phyloP scores from a whole-genome alignment of 2,329 filamentous ascomycete genomes.

The Ramularia endophylla region DNA sequence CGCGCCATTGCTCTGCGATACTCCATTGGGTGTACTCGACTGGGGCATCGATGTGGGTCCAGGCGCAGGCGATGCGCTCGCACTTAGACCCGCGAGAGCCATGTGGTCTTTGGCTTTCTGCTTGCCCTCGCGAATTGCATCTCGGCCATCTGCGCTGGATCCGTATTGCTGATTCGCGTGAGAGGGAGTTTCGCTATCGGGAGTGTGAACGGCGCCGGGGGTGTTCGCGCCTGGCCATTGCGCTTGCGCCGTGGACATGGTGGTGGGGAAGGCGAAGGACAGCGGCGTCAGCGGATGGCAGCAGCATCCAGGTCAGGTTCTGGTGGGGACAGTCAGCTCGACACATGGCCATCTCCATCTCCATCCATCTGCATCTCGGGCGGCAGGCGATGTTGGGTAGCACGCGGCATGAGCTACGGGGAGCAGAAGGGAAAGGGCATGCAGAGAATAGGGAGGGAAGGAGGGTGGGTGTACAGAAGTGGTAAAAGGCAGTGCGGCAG shows the following conservation, averaged over 20 bases:
- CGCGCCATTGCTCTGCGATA: constrained; percentile 41
- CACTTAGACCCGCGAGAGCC: constrained; percentile 45
- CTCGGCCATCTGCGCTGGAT: constrained; percentile 26
- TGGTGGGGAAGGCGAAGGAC: constrained; percentile 3
- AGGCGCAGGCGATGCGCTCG: constrained; percentile 30
- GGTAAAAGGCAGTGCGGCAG: no score
- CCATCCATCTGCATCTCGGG: no score
- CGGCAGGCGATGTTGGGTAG: no score
- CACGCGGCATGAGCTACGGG: no score
- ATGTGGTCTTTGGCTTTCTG: constrained; percentile 55
- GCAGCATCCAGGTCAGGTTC: constrained; percentile 2
- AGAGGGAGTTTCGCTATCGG: constrained; percentile 15
- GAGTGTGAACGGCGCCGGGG: constrained; percentile 20
- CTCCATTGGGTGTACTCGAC: constrained; percentile 16
- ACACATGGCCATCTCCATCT: no score
- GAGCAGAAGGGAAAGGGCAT: no score
- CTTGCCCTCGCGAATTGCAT: constrained; percentile 53
- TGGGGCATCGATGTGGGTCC: constrained; percentile 3
- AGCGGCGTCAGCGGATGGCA: constrained; percentile 1
- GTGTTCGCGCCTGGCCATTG: constrained; percentile 10
- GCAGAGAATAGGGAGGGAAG: no score
- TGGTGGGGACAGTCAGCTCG: no score
- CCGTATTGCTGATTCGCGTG: constrained; percentile 14
- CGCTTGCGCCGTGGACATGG: constrained; percentile 2
- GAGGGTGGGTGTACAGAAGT: no score